phyloP scores from a whole-genome alignment of 2,329 filamentous ascomycete species.

The Penicillium sp. region DNA sequence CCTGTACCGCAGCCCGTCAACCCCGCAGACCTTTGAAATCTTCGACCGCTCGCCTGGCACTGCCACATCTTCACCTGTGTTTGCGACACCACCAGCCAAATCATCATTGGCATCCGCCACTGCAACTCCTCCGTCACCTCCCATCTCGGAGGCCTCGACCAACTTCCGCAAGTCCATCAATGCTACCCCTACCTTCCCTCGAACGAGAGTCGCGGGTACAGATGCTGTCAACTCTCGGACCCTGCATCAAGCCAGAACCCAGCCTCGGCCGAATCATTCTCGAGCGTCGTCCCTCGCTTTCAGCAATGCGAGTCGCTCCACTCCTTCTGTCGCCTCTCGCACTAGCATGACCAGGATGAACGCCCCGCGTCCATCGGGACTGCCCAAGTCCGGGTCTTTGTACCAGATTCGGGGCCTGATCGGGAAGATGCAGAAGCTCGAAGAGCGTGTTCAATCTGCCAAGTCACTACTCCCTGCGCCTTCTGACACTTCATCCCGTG shows the following conservation, averaged over 20 bases:
- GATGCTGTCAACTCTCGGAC: constrained; percentile 57
- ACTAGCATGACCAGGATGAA: constrained; percentile 50
- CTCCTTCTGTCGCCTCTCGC: constrained; percentile 45
- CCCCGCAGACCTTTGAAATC: constrained; percentile 64
- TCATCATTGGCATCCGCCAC: constrained; percentile 63
- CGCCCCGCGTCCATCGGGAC: constrained; percentile 35
- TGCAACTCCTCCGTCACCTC: constrained; percentile 86
- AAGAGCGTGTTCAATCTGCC: constrained; percentile 87
- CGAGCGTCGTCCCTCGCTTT: constrained; percentile 61
- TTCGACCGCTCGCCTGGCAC: constrained; percentile 78
- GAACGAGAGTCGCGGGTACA: constrained; percentile 46
- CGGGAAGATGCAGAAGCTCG: constrained; percentile 94
- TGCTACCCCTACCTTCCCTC: constrained; percentile 51
- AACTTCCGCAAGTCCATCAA: constrained; percentile 56
- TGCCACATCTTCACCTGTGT: constrained; percentile 85
- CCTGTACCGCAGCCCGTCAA: constrained; percentile 49
- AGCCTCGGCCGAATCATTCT: constrained; percentile 49
- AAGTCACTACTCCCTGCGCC: constrained; percentile 89
- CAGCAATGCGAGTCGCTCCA: constrained; percentile 44
- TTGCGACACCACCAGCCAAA: constrained; percentile 81
- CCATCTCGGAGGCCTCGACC: constrained; percentile 81
- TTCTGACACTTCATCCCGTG: constrained; percentile 71
- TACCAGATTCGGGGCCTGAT: constrained; percentile 92
- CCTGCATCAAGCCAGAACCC: constrained; percentile 44
- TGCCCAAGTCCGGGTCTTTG: constrained; percentile 70